phyloP scores from a whole-genome alignment of 805 yeast genomes.

The Candida xiaguanensis region DNA sequence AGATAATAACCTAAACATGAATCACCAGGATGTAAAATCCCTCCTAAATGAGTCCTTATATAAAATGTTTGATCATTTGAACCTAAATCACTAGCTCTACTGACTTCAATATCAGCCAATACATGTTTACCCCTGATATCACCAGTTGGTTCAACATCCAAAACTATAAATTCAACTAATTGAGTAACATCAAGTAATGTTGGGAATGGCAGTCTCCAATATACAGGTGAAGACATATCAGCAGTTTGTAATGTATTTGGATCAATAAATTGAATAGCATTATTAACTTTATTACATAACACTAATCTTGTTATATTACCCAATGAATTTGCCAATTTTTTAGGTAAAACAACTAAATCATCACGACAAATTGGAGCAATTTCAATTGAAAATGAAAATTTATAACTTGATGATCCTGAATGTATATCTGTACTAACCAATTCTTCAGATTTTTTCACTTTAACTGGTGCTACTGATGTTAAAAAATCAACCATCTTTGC shows the following conservation, averaged over 20 bases:
- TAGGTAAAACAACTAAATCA: conserved; percentile 89
- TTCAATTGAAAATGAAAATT: conserved; percentile 90
- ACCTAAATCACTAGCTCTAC: conserved; percentile 88
- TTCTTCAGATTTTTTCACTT: conserved; percentile 82
- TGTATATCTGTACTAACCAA: conserved; percentile 90
- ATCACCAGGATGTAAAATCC: conserved; percentile 93
- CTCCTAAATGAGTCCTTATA: conserved; percentile 90
- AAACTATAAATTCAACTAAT: conserved; percentile 79
- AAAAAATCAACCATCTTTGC: conserved; percentile 90
- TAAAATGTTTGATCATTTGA: conserved; percentile 78
- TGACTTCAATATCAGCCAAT: conserved; percentile 85
- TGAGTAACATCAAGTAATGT: conserved; percentile 74
- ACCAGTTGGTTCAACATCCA: conserved; percentile 93
- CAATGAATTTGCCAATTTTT: conserved; percentile 74
- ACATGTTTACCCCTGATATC: conserved; percentile 70
- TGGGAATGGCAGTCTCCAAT: conserved; percentile 80
- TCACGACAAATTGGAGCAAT: conserved; percentile 96
- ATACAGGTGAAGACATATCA: conserved; percentile 66
- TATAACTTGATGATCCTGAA: conserved; percentile 81
- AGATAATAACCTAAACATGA: conserved; percentile 89
- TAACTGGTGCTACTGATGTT: conserved; percentile 78
- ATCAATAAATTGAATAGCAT: conserved; percentile 82
- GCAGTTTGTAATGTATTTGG: conserved; percentile 75
- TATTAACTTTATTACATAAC: conserved; percentile 79
- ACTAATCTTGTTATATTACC: conserved; percentile 83